A percentile compares a stretch with the other conserved stretches of the same genome.
Conservation (phyloP, 495 filamentous ascomycete genomes). For the Aspergillus indologenus region DNA sequence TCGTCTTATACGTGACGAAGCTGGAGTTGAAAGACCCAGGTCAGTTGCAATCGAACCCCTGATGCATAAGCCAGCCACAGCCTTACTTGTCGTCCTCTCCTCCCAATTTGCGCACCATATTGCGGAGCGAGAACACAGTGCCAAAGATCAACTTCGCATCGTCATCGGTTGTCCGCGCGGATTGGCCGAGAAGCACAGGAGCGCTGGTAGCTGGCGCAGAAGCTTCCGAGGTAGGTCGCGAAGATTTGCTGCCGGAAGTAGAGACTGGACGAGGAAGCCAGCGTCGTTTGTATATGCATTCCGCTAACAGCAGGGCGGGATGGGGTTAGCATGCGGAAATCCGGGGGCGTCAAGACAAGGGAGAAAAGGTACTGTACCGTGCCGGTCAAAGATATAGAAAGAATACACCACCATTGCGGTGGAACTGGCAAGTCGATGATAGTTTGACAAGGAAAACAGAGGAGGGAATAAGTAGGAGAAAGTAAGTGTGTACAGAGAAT, state of each 20-base stretch:
- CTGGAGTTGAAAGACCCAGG: conserved; percentile 37
- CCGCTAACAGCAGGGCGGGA: conserved; percentile 54
- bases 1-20: conserved; percentile 86
- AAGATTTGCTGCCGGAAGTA: conserved; percentile 41
- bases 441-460: background rate
- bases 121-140: conserved; percentile 89
- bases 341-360: background rate
- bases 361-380: conserved; percentile 84
- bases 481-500: no score
- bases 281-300: conserved; percentile 92
- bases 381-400: conserved; percentile 98
- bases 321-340: conserved; percentile 13
- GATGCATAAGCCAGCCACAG: background rate
- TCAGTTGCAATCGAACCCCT: background rate
- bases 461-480: no score
- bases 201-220: conserved; percentile 33
- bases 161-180: conserved; percentile 65
- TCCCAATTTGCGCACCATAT: conserved; percentile 94
- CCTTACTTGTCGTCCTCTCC: conserved; percentile 76
- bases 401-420: conserved; percentile 84
- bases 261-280: conserved; percentile 59
- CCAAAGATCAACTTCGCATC: conserved; percentile 97
- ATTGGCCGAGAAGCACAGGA: conserved; percentile 32
- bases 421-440: background rate
- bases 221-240: conserved; percentile 30